Percentiles rank a stretch among this genome's conserved stretches.
Conservation (phyloP, 768 basidiomycete species). For the Rhodotorula taiwanensis region DNA sequence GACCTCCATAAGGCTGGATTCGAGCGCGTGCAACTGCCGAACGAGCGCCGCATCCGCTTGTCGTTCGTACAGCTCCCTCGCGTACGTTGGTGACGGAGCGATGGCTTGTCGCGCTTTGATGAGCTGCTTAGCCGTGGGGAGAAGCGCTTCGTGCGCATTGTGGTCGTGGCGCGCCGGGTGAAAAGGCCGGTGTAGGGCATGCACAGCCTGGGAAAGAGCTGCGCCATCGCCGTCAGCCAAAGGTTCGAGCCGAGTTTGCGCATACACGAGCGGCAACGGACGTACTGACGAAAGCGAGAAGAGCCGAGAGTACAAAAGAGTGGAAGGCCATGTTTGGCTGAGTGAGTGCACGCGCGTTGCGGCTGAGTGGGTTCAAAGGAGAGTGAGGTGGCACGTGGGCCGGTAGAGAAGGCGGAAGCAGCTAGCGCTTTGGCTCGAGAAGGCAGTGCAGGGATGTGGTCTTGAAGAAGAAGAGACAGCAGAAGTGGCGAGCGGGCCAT, state of each 20-base stretch:
- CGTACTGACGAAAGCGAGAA: neutral
- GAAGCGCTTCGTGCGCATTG: neutral
- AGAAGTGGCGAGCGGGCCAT: too few relatives aligned
- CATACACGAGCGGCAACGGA: neutral
- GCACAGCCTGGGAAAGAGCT: neutral
- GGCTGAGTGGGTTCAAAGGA: neutral
- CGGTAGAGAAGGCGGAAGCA: too few relatives aligned
- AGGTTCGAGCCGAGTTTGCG: neutral
- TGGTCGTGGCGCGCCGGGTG: too few relatives aligned
- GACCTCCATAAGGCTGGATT: neutral
- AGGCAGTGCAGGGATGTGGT: too few relatives aligned
- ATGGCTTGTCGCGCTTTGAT: slow-evolving; percentile 11
- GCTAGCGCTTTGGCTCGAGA: too few relatives aligned
- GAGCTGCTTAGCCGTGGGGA: neutral
- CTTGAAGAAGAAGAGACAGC: too few relatives aligned
- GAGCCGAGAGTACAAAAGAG: neutral
- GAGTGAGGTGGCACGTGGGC: neutral
- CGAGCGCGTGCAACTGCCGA: neutral
- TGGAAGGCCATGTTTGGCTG: neutral
- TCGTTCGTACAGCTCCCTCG: neutral
- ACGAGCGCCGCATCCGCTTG: neutral
- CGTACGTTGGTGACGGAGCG: neutral
- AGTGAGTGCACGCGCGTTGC: neutral
- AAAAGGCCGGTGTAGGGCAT: neutral
- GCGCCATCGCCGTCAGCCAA: neutral